Base-by-base conservation (phyloP, 2,329 filamentous ascomycete genomes). In the Elsinoe perseae region DNA sequence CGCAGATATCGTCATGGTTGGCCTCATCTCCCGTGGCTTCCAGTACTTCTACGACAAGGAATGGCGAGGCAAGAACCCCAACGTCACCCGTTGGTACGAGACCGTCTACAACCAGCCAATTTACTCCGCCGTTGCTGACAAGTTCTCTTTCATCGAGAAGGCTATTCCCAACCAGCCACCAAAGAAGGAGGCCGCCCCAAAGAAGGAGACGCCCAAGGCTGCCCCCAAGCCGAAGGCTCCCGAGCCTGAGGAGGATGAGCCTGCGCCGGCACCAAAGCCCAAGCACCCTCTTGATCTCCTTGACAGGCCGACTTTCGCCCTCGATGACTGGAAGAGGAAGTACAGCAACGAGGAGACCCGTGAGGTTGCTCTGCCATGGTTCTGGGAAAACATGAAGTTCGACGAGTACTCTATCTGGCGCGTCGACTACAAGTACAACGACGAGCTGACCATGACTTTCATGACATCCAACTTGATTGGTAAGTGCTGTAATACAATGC, bases 401-500 rank as follows among this genome's bases (percentile, higher is more conserved):
- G 86, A 90, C 63, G 93, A 98, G 77, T 98, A 93, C 83, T 95
- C 90, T 57, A 77, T 98, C 74, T 98, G 90, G 89, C 84, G 83
- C 73, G 78, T 91, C 66, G 86, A 91, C 77, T 98, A 95, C 85
- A 96, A 95, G 85, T 98, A 98, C 83, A 95, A 96, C 77, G 85
- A 95, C 60, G 93, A 98, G 84, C 83, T 98, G 65, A 96, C 89
- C 70, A 79, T 93, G 75, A 87, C 87, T 70, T 98, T 98, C 87
- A 98, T 98, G 93, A 92, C 89, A 66, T 89, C 87, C 82, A 98
- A 98, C 84, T 80, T 97, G 75, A 92, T 98, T 72, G 91, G 82
- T 78, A 70, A 65, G 75, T 67, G 2, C 16, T 21, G 8, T 3
- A 18, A 8, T 16, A 25, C 16, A 52, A 21, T 57, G 20, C 10